Conservation (phyloP, 352 stramenopile species). For the Phytophthora europaea region DNA sequence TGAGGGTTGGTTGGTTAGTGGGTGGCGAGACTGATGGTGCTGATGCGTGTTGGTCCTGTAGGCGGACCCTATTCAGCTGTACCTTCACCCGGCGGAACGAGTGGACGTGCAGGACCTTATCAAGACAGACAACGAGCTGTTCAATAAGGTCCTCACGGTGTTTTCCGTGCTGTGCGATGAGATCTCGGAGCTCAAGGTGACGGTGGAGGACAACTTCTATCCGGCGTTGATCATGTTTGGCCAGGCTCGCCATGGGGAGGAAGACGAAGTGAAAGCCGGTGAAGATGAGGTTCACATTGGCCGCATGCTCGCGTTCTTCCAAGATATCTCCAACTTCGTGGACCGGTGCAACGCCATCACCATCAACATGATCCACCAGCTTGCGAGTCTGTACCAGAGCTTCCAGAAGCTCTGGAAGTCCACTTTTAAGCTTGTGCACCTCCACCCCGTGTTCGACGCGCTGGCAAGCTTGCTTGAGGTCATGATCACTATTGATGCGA, state of each 20-base stretch:
- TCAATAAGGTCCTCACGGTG: conserved; percentile 92
- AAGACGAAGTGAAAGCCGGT: conserved; percentile 73
- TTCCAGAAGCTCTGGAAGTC: conserved; percentile 92
- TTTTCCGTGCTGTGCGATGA: conserved; percentile 93
- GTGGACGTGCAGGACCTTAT: conserved; percentile 91
- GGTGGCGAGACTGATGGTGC: conserved; percentile 1
- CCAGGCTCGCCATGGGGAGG: conserved; percentile 74
- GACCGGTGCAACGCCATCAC: conserved; percentile 90
- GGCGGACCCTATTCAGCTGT: conserved; percentile 87
- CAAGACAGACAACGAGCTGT: conserved; percentile 91
- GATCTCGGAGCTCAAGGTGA: conserved; percentile 91
- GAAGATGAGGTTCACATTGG: conserved; percentile 89
- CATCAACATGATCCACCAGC: conserved; percentile 93
- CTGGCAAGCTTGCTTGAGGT: conserved; percentile 84
- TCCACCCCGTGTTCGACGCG: conserved; percentile 84
- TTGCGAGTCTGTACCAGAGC: conserved; percentile 88
- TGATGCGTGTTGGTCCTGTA: conserved; percentile 23
- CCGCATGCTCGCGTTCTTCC: conserved; percentile 90
- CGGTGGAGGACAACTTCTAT: conserved; percentile 92
- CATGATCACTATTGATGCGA: conserved; percentile 92
- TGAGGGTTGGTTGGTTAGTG: not conserved
- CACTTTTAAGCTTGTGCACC: conserved; percentile 89
- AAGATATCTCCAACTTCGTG: conserved; percentile 93
- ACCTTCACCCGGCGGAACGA: conserved; percentile 84
- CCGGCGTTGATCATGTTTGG: conserved; percentile 92